Conservation (phyloP, 1,139 yeast species). For the Taphrina wiesneri region DNA sequence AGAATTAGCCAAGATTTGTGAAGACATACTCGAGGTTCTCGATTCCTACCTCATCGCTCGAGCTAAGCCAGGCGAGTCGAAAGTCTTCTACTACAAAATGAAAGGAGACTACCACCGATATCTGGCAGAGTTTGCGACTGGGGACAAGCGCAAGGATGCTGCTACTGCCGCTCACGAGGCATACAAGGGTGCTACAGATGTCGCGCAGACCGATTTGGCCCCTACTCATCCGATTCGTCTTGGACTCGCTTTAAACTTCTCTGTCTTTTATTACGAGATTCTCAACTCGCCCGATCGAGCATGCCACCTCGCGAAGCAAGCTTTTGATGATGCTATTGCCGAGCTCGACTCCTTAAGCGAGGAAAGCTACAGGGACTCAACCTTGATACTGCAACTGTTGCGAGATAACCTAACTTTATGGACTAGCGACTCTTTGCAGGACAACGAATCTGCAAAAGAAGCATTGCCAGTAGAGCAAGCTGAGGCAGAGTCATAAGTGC, state of each 20-base stretch:
- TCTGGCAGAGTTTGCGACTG: constrained; percentile 93
- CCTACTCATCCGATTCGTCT: constrained; percentile 99
- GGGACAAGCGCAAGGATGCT: constrained; percentile 92
- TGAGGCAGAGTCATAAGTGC: not conserved
- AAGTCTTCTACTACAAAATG: constrained; percentile 98
- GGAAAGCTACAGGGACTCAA: constrained; percentile 97
- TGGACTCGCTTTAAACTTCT: constrained; percentile 96
- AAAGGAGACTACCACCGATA: constrained; percentile 99
- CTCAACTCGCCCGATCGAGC: constrained; percentile 99
- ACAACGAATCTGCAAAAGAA: constrained; percentile 7
- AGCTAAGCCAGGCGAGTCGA: constrained; percentile 96
- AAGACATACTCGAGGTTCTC: constrained; percentile 85
- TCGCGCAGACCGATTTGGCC: constrained; percentile 95
- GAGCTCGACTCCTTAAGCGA: constrained; percentile 97
- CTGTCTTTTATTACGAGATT: constrained; percentile 97
- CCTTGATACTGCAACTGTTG: constrained; percentile 96
- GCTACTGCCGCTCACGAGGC: constrained; percentile 94
- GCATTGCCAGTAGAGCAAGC: not conserved
- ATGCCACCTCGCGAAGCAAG: constrained; percentile 98
- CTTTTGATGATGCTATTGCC: constrained; percentile 98
- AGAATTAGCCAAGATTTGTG: constrained; percentile 92
- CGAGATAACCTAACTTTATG: constrained; percentile 98
- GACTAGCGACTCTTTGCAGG: constrained; percentile 67
- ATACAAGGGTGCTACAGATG: constrained; percentile 93
- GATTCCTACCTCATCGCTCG: constrained; percentile 88